These are phyloP conservation scores for Metschnikowia hibisci DNA, from an alignment of 805 yeast species.

Conservation along the genomic window DNA sequence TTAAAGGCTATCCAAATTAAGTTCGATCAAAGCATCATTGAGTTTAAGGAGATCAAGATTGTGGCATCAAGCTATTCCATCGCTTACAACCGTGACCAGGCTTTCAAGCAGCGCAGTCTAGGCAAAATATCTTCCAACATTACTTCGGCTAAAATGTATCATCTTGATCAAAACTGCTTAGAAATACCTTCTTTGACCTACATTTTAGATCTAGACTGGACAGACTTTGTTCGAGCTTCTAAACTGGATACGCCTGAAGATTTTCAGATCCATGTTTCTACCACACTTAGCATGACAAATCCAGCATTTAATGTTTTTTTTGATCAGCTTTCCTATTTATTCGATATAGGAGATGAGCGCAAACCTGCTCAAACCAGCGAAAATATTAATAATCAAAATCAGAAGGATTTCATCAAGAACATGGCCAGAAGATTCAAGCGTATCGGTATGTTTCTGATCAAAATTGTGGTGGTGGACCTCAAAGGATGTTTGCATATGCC, in stretches of 20 bases:
- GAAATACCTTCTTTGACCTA: conserved; percentile 36
- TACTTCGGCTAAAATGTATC: conserved; percentile 27
- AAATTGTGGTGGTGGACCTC: conserved; percentile 30
- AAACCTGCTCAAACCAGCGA: not conserved
- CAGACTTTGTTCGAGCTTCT: conserved; percentile 21
- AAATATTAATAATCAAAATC: not conserved
- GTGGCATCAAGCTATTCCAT: conserved; percentile 16
- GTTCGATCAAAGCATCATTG: conserved; percentile 16
- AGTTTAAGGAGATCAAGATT: conserved; percentile 10
- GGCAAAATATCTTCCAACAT: conserved; percentile 20
- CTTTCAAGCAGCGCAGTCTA: conserved; percentile 13
- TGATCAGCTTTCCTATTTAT: conserved; percentile 31
- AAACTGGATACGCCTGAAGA: conserved; percentile 7
- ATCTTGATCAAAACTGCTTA: conserved; percentile 28
- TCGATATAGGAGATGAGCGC: conserved; percentile 5
- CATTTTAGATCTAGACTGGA: conserved; percentile 20
- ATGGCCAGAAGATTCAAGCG: not conserved
- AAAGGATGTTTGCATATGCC: conserved; percentile 31
- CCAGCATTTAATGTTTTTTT: conserved; percentile 36
- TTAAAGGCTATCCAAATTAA: conserved; percentile 15
- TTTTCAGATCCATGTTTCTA: conserved; percentile 15
- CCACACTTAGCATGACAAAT: conserved; percentile 26
- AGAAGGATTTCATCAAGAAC: not conserved
- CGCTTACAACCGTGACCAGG: conserved; percentile 10
- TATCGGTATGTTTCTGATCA: conserved; percentile 14